Percentiles rank a stretch among this genome's conserved stretches.
phyloP scores from a whole-genome alignment of 495 filamentous ascomycete genomes.

The Lasiosphaeria miniovina region DNA sequence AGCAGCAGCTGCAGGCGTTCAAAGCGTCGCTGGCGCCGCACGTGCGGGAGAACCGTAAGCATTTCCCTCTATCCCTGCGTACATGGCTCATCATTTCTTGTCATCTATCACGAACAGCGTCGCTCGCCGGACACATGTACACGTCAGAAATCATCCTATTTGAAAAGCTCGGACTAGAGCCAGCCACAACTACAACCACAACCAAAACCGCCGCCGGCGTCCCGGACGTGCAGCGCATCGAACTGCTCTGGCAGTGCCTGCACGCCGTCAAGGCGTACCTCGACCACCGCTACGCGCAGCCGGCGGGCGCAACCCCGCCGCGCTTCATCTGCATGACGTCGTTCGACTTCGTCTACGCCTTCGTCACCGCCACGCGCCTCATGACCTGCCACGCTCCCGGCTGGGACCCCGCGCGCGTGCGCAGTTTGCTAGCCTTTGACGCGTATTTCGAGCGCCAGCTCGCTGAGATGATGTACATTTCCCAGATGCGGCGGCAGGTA shows the following conservation, averaged over 20 bases:
- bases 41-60: conserved; percentile 19
- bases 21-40: conserved; percentile 16
- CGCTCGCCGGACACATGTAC: conserved; percentile 24
- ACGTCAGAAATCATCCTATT: conserved; percentile 30
- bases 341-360: conserved; percentile 28
- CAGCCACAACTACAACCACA: not conserved
- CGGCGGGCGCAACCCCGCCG: conserved; percentile 20
- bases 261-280: conserved; percentile 20
- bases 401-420: conserved; percentile 22
- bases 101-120: conserved; percentile 9
- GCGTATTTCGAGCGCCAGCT: conserved; percentile 19
- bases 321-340: conserved; percentile 27
- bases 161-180: conserved; percentile 21
- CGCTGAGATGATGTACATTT: conserved; percentile 21
- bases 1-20: conserved; percentile 21
- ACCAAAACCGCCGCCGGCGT: not conserved
- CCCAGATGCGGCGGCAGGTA: conserved; percentile 5
- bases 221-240: conserved; percentile 11
- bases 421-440: conserved; percentile 19
- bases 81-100: not conserved
- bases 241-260: conserved; percentile 23
- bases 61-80: not conserved
- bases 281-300: conserved; percentile 13
- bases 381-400: conserved; percentile 23
- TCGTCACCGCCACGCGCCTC: conserved; percentile 28